A percentile compares a stretch with the other conserved stretches of the same genome.
Evolutionary conservation across 345 rosid species (phyloP).

Genomic region (Populus nigra): DNA sequence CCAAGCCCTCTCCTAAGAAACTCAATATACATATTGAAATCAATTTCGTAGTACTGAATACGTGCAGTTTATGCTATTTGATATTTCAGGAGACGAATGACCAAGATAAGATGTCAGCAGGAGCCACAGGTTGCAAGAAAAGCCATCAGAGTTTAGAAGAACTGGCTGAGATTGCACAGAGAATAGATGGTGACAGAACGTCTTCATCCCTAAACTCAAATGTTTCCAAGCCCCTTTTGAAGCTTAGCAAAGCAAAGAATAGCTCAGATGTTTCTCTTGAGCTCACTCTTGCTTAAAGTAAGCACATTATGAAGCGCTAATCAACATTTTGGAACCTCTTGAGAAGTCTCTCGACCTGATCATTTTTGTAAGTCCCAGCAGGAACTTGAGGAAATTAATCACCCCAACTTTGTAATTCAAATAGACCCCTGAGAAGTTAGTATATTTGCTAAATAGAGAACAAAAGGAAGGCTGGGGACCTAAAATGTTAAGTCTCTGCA

Average conservation of each 20-base stretch:
- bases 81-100: not conserved
- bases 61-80: not conserved
- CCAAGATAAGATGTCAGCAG: not conserved
- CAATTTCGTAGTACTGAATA: not conserved
- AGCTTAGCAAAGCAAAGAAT: conserved; percentile 16
- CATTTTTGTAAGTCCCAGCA: not conserved
- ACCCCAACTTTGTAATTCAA: not conserved
- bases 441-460: not conserved
- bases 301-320: not conserved
- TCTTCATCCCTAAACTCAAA: conserved; percentile 10
- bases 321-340: not conserved
- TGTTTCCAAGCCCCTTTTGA: conserved; percentile 10
- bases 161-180: not conserved
- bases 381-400: not conserved
- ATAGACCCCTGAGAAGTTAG: not conserved
- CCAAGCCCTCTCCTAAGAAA: too few species aligned
- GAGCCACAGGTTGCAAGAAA: not conserved
- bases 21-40: too few species aligned
- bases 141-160: conserved; percentile 14
- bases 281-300: conserved; percentile 42
- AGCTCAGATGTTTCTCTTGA: conserved; percentile 35
- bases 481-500: not conserved
- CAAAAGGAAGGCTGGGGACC: not conserved
- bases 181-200: conserved; percentile 16
- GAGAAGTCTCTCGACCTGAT: not conserved